Conservation (phyloP, 2,329 filamentous ascomycete genomes). For the Aureobasidium sp. region DNA sequence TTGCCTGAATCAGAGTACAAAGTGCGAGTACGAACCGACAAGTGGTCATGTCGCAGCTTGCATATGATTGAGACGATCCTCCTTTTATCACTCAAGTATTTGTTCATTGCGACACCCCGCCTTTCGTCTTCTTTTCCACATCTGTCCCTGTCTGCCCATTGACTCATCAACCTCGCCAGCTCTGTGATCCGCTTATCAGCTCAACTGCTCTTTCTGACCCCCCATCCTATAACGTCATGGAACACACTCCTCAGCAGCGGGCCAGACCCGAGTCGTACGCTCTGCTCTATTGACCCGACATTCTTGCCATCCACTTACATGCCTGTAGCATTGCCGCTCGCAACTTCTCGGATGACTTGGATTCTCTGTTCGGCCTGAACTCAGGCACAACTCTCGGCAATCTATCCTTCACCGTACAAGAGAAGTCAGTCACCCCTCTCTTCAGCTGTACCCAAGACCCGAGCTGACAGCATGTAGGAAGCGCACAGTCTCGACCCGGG, state of each 20-base stretch:
- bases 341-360: conserved; percentile 78
- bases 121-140: not conserved
- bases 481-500: conserved; percentile 65
- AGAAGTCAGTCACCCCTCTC: conserved; percentile 57
- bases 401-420: conserved; percentile 66
- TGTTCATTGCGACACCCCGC: not conserved
- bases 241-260: not conserved
- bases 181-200: too few species aligned
- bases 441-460: not conserved
- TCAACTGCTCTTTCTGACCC: not conserved
- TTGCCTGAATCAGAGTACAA: not conserved
- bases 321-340: conserved; percentile 68
- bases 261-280: conserved; percentile 25
- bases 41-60: conserved; percentile 5
- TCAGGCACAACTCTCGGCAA: conserved; percentile 63
- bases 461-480: conserved; percentile 51
- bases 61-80: conserved; percentile 13
- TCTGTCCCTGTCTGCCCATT: not conserved
- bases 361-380: conserved; percentile 84
- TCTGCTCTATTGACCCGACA: not conserved
- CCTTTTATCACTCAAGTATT: not conserved
- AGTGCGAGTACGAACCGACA: not conserved
- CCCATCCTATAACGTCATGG: conserved; percentile 6
- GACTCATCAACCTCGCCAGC: not conserved
- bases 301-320: not conserved